Conservation (phyloP, 257 asterid genomes). For the Solanum peruvianum region DNA sequence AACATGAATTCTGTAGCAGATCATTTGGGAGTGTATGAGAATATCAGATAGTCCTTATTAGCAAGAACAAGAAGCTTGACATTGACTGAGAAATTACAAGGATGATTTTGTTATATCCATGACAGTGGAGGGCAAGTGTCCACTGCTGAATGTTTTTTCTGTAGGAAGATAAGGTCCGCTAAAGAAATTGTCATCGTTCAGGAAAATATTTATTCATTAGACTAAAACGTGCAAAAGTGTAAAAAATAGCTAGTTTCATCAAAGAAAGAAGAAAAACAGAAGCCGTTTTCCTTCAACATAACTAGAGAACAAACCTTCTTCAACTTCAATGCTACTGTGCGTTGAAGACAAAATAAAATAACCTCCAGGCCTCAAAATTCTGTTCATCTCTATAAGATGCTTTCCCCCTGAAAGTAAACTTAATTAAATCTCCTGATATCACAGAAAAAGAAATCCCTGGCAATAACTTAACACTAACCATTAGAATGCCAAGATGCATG, state of each 20-base stretch:
- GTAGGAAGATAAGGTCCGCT: background rate
- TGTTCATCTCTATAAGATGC: slow-evolving; percentile 81
- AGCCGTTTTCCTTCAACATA: background rate
- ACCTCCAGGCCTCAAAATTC: slow-evolving; percentile 95
- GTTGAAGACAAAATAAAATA: slow-evolving; percentile 72
- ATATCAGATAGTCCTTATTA: background rate
- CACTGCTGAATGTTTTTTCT: background rate
- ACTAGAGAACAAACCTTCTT: slow-evolving; percentile 58
- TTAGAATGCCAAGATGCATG: slow-evolving; percentile 69
- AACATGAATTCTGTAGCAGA: background rate
- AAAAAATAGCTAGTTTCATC: background rate
- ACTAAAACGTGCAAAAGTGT: background rate
- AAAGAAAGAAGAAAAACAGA: background rate
- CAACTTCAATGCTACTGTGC: slow-evolving; percentile 69
- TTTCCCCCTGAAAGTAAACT: slow-evolving; percentile 60
- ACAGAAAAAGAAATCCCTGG: background rate
- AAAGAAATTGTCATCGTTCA: background rate
- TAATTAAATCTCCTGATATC: background rate
- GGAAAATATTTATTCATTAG: background rate
- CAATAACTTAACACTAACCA: slow-evolving; percentile 31
- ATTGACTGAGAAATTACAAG: background rate
- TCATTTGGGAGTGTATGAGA: background rate
- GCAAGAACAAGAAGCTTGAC: background rate
- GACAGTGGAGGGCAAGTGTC: background rate
- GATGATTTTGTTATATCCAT: background rate